Evolutionary conservation across 192 early-diverging fungal genomes (phyloP), one percentile per base, ranked within the genome.

Genomic region (Linnemannia schmuckeri): DNA sequence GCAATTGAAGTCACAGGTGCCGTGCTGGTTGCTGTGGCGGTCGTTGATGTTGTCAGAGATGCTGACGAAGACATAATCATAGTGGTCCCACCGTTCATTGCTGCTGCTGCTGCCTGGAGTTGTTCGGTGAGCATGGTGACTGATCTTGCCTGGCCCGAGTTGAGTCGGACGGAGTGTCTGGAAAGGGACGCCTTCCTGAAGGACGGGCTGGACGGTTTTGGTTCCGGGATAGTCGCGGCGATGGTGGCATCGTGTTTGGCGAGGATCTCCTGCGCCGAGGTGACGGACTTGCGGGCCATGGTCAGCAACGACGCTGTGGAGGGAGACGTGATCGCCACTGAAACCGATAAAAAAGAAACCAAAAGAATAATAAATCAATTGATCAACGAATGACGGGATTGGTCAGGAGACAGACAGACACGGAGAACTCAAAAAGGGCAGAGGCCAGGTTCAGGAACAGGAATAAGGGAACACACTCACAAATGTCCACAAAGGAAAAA

Each of bases 81-180:
- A 13, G 15, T 52, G 18, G 3, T 52, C 13, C 61, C 61, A 1
- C 27, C 27, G 27, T 66, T 66, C 61, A 30, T 54, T 72, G 68
- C 68, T 68, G 76, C 76, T 7, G 76, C 76, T 15, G 74, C 74
- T n/a, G 49, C 76, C 41, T 83, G 76, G 13, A 83, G 52, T 77
- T 77, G 82, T 35, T 78, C 76, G 44, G 82, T 75, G 35, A 83
- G 76, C 76, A 83, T 83, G n/a, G 76, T 73, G 15, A 83, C 82
- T 1, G 61, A 55, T 61, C 71, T 61, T n/a, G 52, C 61, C 3
- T 73, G 71, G 4, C 82, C 82, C 12, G 76, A 27, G 37, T 42
- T 49, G 46, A 73, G 40, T 46, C 75, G 20, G 7, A 77, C 71
- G 1, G 70, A 33, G n/a, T 76, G 81, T 47, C 75, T 82, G 27